Conservation (phyloP, 1,139 yeast species). For the Candida sanyaensis region DNA sequence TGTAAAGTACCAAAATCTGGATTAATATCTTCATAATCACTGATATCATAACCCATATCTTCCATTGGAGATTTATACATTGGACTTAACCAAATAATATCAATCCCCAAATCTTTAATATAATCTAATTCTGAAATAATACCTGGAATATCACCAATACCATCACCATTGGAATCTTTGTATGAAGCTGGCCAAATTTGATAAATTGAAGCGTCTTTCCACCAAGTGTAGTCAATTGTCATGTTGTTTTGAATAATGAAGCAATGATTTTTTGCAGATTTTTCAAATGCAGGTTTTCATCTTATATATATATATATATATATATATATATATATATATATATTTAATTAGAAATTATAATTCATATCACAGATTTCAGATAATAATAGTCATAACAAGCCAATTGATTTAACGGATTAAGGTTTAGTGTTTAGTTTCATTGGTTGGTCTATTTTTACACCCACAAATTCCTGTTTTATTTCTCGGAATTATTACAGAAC, state of each 20-base stretch:
- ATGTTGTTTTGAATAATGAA: constrained; percentile 5
- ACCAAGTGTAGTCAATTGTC: constrained; percentile 37
- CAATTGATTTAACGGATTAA: no score
- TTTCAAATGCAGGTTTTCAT: not conserved
- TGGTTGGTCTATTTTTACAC: not conserved
- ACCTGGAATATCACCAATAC: constrained; percentile 58
- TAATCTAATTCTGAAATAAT: constrained; percentile 54
- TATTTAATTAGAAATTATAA: no score
- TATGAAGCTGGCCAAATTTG: constrained; percentile 63
- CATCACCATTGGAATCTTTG: constrained; percentile 60
- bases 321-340: no score
- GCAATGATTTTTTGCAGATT: no score
- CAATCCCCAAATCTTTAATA: constrained; percentile 52
- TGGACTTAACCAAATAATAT: constrained; percentile 59
- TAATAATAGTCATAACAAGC: no score
- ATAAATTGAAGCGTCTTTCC: constrained; percentile 58
- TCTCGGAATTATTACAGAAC: not conserved
- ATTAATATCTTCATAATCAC: constrained; percentile 53
- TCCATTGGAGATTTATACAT: constrained; percentile 61
- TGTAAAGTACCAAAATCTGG: constrained; percentile 55
- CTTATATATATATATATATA: not conserved
- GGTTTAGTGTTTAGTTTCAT: no score
- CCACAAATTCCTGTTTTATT: not conserved
- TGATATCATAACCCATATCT: constrained; percentile 66
- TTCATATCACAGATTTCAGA: no score